Base-by-base conservation (phyloP, 2,329 filamentous ascomycete species). In the Phoma herbarum region DNA sequence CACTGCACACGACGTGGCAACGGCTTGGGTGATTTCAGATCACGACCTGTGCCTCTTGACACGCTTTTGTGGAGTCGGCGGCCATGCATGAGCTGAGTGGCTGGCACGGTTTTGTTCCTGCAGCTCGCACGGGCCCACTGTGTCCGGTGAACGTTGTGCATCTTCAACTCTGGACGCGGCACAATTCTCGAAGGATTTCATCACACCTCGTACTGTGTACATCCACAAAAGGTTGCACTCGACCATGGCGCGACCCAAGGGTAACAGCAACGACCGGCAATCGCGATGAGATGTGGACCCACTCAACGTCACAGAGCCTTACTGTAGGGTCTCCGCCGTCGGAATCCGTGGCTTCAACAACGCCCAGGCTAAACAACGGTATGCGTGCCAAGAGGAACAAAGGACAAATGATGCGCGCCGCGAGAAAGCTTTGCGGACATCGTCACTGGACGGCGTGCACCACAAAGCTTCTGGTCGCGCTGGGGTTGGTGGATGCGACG, bases 381-480 rank as follows among this genome's bases (percentile, higher is more conserved):
- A 11, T 28, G 39, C 26, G n/a, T 25, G 45, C 39, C 31, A 50
- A 41, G 45, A 22, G 0, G 9, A 18, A 41, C 56, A 50, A 59
- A 46, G 45, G n/a, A 26, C 28, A 12, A 46, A 50, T 50, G 39
- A 45, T 45, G 45, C 16, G 26, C 23, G 31, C 16, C 10, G 41
- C 39, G 41, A 41, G 31, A 59, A 59, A 54, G 56, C 56, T 59
- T 59, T 59, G 56, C 28, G 41, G 2, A 16, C 50, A 35, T 39
- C 45, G 45, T 50, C 39, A 28, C 25, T 35, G 45, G n/a, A 33
- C 45, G 45, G 56, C 41, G 50, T 28, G 31, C 41, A 46, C 39
- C 45, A 50, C 45, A 59, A 59, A 59, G 56, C 50, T 59, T 54
- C 45, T 44, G 26, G 22, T 53, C 39, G 50, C 39, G 46, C 45